phyloP scores from a whole-genome alignment of 345 rosid species.

The Hibiscus syriacus region DNA sequence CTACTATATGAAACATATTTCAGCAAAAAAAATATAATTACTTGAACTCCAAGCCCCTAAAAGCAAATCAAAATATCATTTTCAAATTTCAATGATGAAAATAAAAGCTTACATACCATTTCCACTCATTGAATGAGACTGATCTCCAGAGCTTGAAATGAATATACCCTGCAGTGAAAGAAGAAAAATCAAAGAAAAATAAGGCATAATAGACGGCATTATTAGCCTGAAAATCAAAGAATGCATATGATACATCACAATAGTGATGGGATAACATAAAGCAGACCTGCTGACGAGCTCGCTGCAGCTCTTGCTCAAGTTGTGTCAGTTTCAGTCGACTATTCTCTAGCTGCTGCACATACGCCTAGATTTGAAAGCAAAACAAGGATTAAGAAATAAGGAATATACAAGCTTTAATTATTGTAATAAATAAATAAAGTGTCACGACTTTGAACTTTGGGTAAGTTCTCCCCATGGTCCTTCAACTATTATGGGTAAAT shows the following conservation, averaged over 20 bases:
- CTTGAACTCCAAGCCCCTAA: not conserved
- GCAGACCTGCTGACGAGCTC: constrained; percentile 89
- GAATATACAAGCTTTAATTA: not conserved
- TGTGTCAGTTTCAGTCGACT: constrained; percentile 80
- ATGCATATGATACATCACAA: constrained; percentile 9
- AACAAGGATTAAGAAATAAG: not conserved
- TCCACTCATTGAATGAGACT: constrained; percentile 81
- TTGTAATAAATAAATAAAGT: not conserved
- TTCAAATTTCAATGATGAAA: not conserved
- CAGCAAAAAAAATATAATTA: not conserved
- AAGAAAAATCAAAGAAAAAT: constrained; percentile 3
- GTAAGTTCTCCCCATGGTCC: too few species aligned
- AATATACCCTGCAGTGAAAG: constrained; percentile 49
- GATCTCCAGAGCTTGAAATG: constrained; percentile 82
- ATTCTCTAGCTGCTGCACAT: constrained; percentile 93
- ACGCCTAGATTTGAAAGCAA: constrained; percentile 43
- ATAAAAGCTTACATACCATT: constrained; percentile 46
- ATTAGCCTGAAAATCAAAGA: constrained; percentile 7
- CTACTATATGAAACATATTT: not conserved
- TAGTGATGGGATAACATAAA: constrained; percentile 6
- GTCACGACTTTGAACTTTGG: too few species aligned
- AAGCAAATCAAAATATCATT: not conserved
- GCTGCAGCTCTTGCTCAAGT: constrained; percentile 92
- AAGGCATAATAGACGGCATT: not conserved
- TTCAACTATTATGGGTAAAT: too few species aligned